phyloP scores from a whole-genome alignment of 2,329 filamentous ascomycete genomes.

The Seiridium cupressi region DNA sequence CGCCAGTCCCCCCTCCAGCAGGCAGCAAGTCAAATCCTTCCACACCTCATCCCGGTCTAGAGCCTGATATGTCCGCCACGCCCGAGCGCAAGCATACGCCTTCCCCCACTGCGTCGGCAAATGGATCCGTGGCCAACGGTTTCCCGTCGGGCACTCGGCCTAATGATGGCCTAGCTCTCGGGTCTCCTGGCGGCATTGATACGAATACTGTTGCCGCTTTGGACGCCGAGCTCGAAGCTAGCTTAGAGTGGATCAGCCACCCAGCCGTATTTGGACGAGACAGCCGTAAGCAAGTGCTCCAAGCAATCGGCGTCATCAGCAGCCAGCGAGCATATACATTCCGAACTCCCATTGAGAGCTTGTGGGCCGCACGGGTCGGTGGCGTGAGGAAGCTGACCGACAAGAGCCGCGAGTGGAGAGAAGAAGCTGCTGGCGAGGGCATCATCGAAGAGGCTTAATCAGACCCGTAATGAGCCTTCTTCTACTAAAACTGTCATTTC shows the following conservation, averaged over 20 bases:
- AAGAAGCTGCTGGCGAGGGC: conserved; percentile 74
- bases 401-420: conserved; percentile 86
- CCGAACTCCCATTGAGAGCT: conserved; percentile 80
- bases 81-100: conserved; percentile 56
- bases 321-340: conserved; percentile 93
- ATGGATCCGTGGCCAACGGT: conserved; percentile 37
- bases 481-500: neutral
- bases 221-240: conserved; percentile 85
- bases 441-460: conserved; percentile 59
- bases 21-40: conserved; percentile 42
- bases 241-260: conserved; percentile 96
- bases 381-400: conserved; percentile 82
- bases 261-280: conserved; percentile 93
- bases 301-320: conserved; percentile 94
- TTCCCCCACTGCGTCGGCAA: conserved; percentile 50
- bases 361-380: conserved; percentile 81
- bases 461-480: neutral
- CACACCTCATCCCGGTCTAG: conserved; percentile 45
- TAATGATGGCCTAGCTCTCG: conserved; percentile 55
- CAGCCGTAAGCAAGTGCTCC: conserved; percentile 90
- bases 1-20: conserved; percentile 61
- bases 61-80: conserved; percentile 44
- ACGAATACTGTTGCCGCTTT: conserved; percentile 77
- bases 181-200: conserved; percentile 73
- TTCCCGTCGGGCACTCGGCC: conserved; percentile 48